Evolutionary conservation across 768 basidiomycete genomes (phyloP), one percentile per base, ranked within the genome.

Genomic region (Mycena rosella): DNA sequence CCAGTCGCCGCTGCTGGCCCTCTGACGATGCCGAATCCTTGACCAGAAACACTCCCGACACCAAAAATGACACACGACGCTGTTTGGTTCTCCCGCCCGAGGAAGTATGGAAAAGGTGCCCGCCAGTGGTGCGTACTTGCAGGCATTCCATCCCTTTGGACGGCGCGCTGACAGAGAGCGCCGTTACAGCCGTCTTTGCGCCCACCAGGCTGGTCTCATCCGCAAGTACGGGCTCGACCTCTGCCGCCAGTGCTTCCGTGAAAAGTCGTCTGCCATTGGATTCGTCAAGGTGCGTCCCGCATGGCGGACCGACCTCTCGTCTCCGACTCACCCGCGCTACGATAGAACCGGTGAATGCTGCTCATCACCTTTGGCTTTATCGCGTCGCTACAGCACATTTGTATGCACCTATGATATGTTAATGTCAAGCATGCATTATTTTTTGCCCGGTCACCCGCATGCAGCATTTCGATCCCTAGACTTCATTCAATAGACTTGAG

Each of bases 191-290:
- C 96, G 96, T 78, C 93, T 95, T 76, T 98, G 96, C 76, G 94
- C 96, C 40, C 96, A 98, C 82, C 95, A 96, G 82, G 96, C 95
- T 75, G 96, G 96, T 91, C 89, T 98, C 81, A 96, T 98, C 81
- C 93, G 96, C 83, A 95, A 96, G 84, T 96, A 97, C 83, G 96
- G 96, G 64, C 90, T 97, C 73, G 95, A 97, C 85, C 92, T 98
- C 74, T 98, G 96, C 85, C 94, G 96, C 82, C 96, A 98, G 83
- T 98, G 96, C 84, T 98, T 97, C 93, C 93, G 96, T 74, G 96
- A 98, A 86, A 96, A 96, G 85, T 87, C 95, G 58, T 88, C 91
- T 74, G 91, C 93, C 67, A 98, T 98, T 75, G 96, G 96, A 67
- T 98, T 98, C 87, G 85, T 87, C 78, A 98, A 98, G 94, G 96